Base-by-base conservation (phyloP, 768 basidiomycete species). In the Boletus subparvulus region DNA sequence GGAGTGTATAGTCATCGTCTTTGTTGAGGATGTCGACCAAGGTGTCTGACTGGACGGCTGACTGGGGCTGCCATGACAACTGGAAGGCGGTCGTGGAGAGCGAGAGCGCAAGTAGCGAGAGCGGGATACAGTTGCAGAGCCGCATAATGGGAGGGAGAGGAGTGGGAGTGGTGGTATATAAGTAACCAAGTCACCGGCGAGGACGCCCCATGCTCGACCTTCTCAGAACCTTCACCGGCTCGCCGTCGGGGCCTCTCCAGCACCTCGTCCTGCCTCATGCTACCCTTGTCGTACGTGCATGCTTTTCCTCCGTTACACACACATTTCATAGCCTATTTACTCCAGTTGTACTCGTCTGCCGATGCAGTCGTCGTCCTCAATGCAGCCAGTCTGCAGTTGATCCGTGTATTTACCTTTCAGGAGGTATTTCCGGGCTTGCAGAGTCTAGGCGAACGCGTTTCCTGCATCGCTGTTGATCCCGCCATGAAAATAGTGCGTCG, bases 401-500 rank as follows among this genome's bases (percentile, higher is more conserved):
- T 86, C 55, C 85, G 87, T 56, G 82, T 88, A 45, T 82, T 94
- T 24, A 83, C 86, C 33, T 90, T 93, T 65, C 87, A 83, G 77
- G 90, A 93, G 67, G 88, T 86, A 7, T 93, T 91, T 67, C 90
- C 91, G 6, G 79, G 81, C n/a, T 64, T 76, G 13, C 71, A 71
- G 10, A 74, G 80, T 54, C 63, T 73, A 12, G 70, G 71, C 28
- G 76, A 79, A 50, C 69, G 66, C 36, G 80, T 92, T 17, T 79
- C 81, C 28, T 85, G 81, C 63, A 73, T 92, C 30, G 77, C 86
- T 4, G 83, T 92, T 19, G 92, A 94, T 69, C 78, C 84, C 16
- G 84, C 84, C 49, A 87, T 90, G 84, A 92, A 87, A 75, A 80
- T 92, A 57, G 92, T 93, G 70, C 70, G 89, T 79, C 45, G 33